Base-by-base conservation (phyloP, 2,329 filamentous ascomycete species). In the Cladophialophora exuberans region DNA sequence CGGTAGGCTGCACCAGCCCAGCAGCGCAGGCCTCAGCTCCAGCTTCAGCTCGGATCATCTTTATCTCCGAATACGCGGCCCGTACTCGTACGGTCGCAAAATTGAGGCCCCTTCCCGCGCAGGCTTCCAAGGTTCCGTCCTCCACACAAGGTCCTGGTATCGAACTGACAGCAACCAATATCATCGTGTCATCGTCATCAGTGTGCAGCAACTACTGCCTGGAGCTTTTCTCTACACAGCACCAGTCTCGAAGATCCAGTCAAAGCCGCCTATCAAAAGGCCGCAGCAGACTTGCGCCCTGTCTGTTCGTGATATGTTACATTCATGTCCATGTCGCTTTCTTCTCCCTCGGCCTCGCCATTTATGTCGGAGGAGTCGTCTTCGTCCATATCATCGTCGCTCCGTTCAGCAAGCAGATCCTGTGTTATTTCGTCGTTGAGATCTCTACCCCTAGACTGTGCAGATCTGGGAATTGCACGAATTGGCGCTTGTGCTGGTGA, bases 371-470 rank as follows among this genome's bases (percentile, higher is more conserved):
- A 56, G n/a, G 52, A 58, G 3, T 59, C 63, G 22, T 62, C 62
- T 25, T 56, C 44, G 39, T 62, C 62, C 51, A 61, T 60, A 28
- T 65, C 63, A 13, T 64, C 63, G 30, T 62, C 62, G 28, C 64
- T 66, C 22, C 62, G 38, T 53, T 65, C 63, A 6, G 63, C 63
- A 15, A 66, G 57, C 44, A 66, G 38, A 53, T 65, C 63, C 46
- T 62, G 54, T 13, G 57, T 61, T 33, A 66, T 65, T 42, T 66
- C 62, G 43, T 63, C 64, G 42, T 62, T 60, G 39, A 64, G 56
- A 47, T 63, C 59, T 52, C 49, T 56, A 28, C 47, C 49, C 43
- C 26, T 44, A 35, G 43, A 15, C 10, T 38, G 31, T 10, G 28
- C 25, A 18, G 38, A 18, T 47, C 54, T 44, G 13, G 33, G 45